Evolutionary conservation across 768 basidiomycete genomes (phyloP), one percentile per base, ranked within the genome.

Genomic region (Thelephora ganbajun): DNA sequence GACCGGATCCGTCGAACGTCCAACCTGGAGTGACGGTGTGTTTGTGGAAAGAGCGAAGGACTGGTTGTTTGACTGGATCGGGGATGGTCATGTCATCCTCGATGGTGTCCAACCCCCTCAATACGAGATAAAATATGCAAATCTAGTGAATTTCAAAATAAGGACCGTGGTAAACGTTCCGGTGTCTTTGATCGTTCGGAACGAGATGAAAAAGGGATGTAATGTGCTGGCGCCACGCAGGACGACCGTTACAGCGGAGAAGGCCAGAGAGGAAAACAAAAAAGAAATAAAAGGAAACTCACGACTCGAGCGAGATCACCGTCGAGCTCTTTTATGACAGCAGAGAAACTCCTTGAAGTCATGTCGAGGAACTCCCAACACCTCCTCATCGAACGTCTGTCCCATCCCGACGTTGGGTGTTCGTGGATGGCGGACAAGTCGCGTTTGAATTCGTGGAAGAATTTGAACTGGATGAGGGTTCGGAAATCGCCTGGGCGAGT

Each of bases 61-160:
- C 57, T 2, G 88, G 83, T 47, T 91, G 87, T 61, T 99, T 99
- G 56, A 82, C 63, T 14, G 77, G 68, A 63, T 91, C 88, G 0
- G 87, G 73, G 48, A 99, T 77, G 0, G 91, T 87, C 92, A 97
- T 97, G 67, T 99, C 94, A 63, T 99, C 94, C 63, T 98, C 94
- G 53, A 99, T 77, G 3, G 94, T 99, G 63, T 99, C 94, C n/a
- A 97, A 70, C 5, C 80, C 96, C 18, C 94, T 79, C 5, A 99
- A 73, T 5, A 93, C 85, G 37, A 99, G 77, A 65, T 98, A 99
- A 65, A 96, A 98, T 50, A 98, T 65, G 62, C 87, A 91, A 53
- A 97, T 81, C 94, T 96, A 52, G 43, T 36, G 11, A n/a, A 6
- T 20, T 35, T 48, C 30, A 26, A 41, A 7, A 22, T 22, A 41